Conservation (phyloP, 2,329 filamentous ascomycete genomes). For the Trichoderma guizhouense region DNA sequence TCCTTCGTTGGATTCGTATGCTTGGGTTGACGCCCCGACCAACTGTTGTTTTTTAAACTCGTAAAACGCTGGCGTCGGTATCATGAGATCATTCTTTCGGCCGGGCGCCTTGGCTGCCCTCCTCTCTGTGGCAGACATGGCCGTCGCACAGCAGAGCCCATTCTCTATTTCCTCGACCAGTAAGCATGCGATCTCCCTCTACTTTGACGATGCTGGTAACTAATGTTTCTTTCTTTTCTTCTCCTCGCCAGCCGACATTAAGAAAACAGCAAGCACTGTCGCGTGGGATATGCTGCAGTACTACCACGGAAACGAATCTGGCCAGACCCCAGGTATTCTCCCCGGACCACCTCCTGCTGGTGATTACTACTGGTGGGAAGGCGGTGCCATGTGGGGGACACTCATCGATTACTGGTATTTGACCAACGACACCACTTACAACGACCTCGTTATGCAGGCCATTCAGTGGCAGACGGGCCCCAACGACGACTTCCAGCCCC, state of each 20-base stretch:
- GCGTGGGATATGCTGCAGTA: conserved; percentile 46
- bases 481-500: conserved; percentile 54
- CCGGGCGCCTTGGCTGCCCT: conserved; percentile 14
- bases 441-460: conserved; percentile 48
- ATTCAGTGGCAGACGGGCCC: conserved; percentile 53
- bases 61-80: neutral
- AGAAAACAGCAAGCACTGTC: conserved; percentile 36
- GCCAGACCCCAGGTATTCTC: conserved; percentile 45
- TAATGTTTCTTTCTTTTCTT: neutral
- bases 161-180: conserved; percentile 10
- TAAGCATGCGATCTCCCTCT: neutral
- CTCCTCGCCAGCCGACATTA: conserved; percentile 34
- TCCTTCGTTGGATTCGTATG: neutral
- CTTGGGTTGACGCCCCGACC: neutral
- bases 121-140: conserved; percentile 7
- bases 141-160: neutral
- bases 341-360: conserved; percentile 45
- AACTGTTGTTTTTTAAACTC: neutral
- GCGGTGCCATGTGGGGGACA: conserved; percentile 58
- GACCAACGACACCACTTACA: conserved; percentile 58
- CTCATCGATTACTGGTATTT: conserved; percentile 63
- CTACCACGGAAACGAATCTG: conserved; percentile 45
- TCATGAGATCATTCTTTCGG: conserved; percentile 10
- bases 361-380: conserved; percentile 66
- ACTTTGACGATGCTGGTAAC: neutral